Evolutionary conservation across 768 basidiomycete genomes (phyloP).

Genomic region (Pluteus cervinus): DNA sequence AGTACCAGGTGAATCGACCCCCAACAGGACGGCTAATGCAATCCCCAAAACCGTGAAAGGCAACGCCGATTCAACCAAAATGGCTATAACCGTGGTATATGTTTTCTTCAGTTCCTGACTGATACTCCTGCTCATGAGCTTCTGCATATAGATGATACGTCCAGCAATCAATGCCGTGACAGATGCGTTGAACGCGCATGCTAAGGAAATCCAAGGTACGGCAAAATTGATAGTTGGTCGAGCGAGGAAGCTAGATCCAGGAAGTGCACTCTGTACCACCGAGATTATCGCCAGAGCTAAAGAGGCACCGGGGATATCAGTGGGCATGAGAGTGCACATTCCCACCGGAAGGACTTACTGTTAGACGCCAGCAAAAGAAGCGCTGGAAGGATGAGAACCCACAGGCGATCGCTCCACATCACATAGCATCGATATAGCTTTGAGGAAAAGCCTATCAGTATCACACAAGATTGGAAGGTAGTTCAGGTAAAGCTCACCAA

Average conservation of each 20-base stretch:
- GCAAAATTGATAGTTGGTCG: conserved; percentile 18
- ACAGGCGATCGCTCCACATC: conserved; percentile 14
- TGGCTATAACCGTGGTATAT: conserved; percentile 23
- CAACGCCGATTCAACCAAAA: conserved; percentile 25
- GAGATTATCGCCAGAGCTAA: conserved; percentile 19
- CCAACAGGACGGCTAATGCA: no score
- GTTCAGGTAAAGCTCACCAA: conserved; percentile 20
- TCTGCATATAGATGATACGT: conserved; percentile 19
- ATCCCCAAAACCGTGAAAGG: conserved; percentile 24
- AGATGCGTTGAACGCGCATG: conserved; percentile 22
- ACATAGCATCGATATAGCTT: conserved; percentile 30
- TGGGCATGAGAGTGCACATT: conserved; percentile 11
- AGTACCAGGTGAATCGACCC: no score
- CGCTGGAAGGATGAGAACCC: conserved; percentile 9
- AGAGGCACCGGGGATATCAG: background rate
- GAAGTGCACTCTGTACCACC: conserved; percentile 18
- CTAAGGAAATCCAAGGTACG: conserved; percentile 19
- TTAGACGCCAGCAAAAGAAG: conserved; percentile 10
- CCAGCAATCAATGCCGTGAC: conserved; percentile 22
- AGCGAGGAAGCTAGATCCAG: conserved; percentile 18
- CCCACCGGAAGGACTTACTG: conserved; percentile 4
- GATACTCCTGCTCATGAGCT: conserved; percentile 10
- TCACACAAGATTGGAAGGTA: background rate
- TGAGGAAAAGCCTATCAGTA: background rate
- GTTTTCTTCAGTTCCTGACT: conserved; percentile 13